Conservation (phyloP, 192 early-diverging fungal species). For the Coemansia sp. region DNA sequence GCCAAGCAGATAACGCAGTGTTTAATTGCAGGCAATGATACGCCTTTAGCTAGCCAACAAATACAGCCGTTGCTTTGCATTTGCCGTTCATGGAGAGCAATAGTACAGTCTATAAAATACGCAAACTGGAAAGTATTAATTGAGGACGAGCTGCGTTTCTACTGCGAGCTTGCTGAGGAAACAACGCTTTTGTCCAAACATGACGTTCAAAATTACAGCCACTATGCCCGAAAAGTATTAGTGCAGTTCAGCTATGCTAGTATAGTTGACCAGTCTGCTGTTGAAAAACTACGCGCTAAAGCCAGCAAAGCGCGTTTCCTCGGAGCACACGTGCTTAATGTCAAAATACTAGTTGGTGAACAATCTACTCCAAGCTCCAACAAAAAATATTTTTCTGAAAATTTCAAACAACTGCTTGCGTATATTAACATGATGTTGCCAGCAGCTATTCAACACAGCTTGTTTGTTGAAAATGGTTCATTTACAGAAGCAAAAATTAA, state of each 20-base stretch:
- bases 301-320: neutral
- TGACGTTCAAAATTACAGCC: neutral
- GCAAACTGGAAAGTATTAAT: neutral
- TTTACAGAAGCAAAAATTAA: neutral
- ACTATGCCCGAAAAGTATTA: neutral
- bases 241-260: conserved; percentile 1
- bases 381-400: neutral
- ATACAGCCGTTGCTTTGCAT: neutral
- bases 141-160: neutral
- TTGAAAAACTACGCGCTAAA: neutral
- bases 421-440: neutral
- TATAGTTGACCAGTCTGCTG: conserved; percentile 1
- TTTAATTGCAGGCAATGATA: neutral
- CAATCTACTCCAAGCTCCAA: neutral
- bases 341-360: neutral
- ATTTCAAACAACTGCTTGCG: neutral
- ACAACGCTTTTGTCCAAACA: neutral
- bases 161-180: neutral
- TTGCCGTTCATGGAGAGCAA: neutral
- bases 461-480: neutral
- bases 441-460: neutral
- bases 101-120: neutral
- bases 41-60: neutral
- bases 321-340: neutral
- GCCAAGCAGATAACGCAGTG: neutral